Evolutionary conservation across 2,329 filamentous ascomycete genomes (phyloP), one percentile per base, ranked within the genome.

Genomic region (Colletotrichum lentis): DNA sequence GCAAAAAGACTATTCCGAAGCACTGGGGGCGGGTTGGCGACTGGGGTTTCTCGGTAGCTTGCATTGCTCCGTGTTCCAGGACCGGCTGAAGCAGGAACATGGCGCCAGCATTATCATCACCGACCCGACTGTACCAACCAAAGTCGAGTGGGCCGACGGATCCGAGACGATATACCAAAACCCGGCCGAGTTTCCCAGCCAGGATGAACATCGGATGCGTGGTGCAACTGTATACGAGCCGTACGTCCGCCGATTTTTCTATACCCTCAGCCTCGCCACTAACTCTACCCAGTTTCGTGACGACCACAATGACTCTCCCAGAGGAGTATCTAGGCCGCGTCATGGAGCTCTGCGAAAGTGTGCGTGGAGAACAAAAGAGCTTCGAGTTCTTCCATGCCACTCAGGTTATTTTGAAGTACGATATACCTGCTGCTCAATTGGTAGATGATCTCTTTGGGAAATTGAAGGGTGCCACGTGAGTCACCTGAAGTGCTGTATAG

Each of bases 41-140:
- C 82, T 99, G 12, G 96, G 96, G 0, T 99, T 99, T 76, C 81
- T 99, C 3, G 96, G 96, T n/a, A 98, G 94, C 14, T 83, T 99
- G 55, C 96, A 99, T 78, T 98, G 96, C 80, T 98, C 94, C n/a
- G 96, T 99, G 5, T 99, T 99, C 74, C 94, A 99, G 79, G 96
- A 99, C 78, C 91, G 96, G 1, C 81, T 99, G 61, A 89, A 93
- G 50, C 94, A 97, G 79, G 96, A 99, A 78, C 94, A 99, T 74
- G 96, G 95, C 5, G 91, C 92, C 3, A 96, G 90, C 74, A 94
- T 99, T 76, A 97, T 99, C 79, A 96, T 99, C 76, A 99, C 96
- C 0, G 95, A 97, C 44, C 96, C 96, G 0, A 95, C 93, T 0
- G 96, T 99, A 14, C 94, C 96, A 3, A 96, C 95, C 74, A 96